Evolutionary conservation across 768 basidiomycete species (phyloP).

Genomic region (Tulasnella calospora): DNA sequence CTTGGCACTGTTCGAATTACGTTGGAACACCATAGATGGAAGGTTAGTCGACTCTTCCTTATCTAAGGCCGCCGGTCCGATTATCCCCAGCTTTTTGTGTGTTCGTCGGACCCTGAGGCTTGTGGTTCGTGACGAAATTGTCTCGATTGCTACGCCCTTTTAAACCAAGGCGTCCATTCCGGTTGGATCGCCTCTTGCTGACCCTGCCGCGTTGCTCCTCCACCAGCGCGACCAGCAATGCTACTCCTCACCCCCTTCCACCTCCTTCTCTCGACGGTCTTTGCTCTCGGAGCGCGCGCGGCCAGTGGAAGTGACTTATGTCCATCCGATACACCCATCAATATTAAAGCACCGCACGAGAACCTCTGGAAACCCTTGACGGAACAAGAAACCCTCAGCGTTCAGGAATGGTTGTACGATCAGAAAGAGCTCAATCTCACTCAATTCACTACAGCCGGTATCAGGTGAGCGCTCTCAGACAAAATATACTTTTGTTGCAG

Average conservation of each 20-base stretch:
- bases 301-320: neutral
- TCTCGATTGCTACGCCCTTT: neutral
- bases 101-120: neutral
- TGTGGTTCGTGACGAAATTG: neutral
- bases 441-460: neutral
- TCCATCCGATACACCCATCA: neutral
- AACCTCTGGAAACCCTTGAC: conserved; percentile 14
- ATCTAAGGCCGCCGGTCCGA: neutral
- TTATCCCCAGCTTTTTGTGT: neutral
- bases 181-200: neutral
- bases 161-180: neutral
- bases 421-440: conserved; percentile 14
- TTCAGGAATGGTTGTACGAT: conserved; percentile 5
- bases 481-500: neutral
- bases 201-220: neutral
- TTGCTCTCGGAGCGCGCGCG: neutral
- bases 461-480: neutral
- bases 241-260: neutral
- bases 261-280: neutral
- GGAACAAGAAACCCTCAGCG: neutral
- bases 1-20: neutral
- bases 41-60: neutral
- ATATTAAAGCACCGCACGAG: conserved; percentile 13
- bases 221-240: neutral
- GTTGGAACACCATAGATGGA: neutral